phyloP scores from a whole-genome alignment of 495 filamentous ascomycete genomes.

The Recurvomyces mirabilis region DNA sequence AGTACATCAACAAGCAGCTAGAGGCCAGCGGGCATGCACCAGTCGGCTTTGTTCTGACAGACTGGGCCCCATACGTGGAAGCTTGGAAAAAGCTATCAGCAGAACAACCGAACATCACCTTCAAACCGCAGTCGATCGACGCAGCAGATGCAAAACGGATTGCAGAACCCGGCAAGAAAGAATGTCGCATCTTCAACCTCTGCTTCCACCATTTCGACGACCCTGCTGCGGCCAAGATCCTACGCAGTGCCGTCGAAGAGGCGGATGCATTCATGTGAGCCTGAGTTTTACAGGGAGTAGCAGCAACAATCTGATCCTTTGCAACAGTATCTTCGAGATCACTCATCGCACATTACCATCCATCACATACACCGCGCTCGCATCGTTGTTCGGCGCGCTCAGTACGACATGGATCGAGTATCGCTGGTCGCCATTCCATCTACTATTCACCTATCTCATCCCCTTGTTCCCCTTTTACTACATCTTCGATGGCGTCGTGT shows the following conservation, averaged over 20 bases:
- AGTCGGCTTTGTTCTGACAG: background rate
- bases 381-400: background rate
- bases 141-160: background rate
- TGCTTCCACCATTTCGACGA: constrained; percentile 2
- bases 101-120: constrained; percentile 1
- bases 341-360: background rate
- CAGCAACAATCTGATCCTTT: background rate
- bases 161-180: background rate
- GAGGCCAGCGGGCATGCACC: background rate
- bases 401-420: background rate
- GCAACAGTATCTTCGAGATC: constrained; percentile 2
- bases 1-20: constrained; percentile 4
- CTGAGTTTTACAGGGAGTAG: background rate
- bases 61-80: constrained; percentile 1
- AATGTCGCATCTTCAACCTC: constrained; percentile 1
- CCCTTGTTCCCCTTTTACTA: constrained; percentile 1
- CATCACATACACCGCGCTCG: background rate
- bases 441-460: background rate
- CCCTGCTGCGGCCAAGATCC: constrained; percentile 1
- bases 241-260: background rate
- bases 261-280: constrained; percentile 1
- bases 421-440: constrained; percentile 1
- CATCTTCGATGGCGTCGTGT: constrained; percentile 1
- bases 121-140: background rate
- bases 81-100: background rate